A percentile compares a stretch with the other conserved stretches of the same genome.
Evolutionary conservation across 148 eudicot genomes (phyloP).

Genomic region (Drosera capensis): DNA sequence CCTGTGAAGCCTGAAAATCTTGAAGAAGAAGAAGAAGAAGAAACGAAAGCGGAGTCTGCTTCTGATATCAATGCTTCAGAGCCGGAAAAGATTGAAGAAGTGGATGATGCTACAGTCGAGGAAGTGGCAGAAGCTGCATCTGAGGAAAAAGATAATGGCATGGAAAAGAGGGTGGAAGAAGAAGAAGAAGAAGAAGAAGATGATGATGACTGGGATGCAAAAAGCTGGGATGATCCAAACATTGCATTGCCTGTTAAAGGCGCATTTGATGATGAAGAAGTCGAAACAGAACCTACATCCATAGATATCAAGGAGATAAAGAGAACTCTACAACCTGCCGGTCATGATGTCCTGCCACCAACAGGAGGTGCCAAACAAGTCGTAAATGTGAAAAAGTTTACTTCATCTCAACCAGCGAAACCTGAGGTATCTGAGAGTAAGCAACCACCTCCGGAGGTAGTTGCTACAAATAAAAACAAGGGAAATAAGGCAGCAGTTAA

Average conservation of each 20-base stretch:
- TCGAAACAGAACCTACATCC: constrained; percentile 39
- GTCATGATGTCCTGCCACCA: constrained; percentile 12
- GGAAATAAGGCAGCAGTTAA: constrained; percentile 16
- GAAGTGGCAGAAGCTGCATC: constrained; percentile 32
- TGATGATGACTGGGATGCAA: constrained; percentile 94
- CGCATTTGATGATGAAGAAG: constrained; percentile 81
- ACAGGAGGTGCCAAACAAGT: constrained; percentile 16
- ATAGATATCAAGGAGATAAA: constrained; percentile 25
- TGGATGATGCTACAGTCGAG: constrained; percentile 9
- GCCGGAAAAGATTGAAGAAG: constrained; percentile 32
- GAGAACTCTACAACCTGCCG: constrained; percentile 13
- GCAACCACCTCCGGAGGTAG: constrained; percentile 17
- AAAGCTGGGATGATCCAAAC: constrained; percentile 83
- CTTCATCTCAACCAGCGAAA: constrained; percentile 2
- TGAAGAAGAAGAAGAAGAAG: constrained; percentile 27
- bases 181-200: constrained; percentile 42
- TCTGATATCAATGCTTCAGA: constrained; percentile 27
- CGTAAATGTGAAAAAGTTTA: constrained; percentile 8
- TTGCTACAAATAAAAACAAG: constrained; percentile 17
- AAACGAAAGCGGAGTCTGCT: constrained; percentile 26
- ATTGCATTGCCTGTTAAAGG: constrained; percentile 53
- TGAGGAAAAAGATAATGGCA: constrained; percentile 31
- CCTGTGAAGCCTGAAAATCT: constrained; percentile 21
- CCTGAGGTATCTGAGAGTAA: constrained; percentile 16
- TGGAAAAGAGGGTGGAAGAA: constrained; percentile 10